These are phyloP conservation scores for Penicillium samsonianum DNA, from an alignment of 495 filamentous ascomycete genomes.

Conservation along the genomic window DNA sequence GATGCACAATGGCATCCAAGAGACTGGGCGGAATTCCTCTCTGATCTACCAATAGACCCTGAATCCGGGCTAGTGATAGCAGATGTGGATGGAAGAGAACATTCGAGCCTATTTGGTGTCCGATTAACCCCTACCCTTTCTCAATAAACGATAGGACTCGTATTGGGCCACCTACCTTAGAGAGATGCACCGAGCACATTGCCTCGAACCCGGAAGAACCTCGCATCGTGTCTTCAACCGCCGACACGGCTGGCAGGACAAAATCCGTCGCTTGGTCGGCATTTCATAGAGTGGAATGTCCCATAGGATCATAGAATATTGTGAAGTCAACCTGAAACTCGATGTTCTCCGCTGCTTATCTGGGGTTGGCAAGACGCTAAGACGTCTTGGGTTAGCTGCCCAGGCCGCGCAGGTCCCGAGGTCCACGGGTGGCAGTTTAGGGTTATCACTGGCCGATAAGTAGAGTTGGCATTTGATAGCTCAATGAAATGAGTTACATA, in stretches of 20 bases:
- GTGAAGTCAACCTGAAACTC: slow-evolving; percentile 8
- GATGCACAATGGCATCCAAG: slow-evolving; percentile 2
- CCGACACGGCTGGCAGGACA: slow-evolving; percentile 12
- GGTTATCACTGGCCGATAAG: slow-evolving; percentile 2
- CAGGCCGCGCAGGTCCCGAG: neutral
- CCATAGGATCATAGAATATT: neutral
- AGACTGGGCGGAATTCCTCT: neutral
- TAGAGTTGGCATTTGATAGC: neutral
- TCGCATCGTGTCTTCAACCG: slow-evolving; percentile 14
- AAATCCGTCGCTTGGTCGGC: slow-evolving; percentile 11
- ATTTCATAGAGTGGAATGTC: slow-evolving; percentile 1
- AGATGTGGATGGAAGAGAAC: slow-evolving; percentile 11
- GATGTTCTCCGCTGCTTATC: slow-evolving; percentile 18
- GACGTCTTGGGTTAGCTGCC: slow-evolving; percentile 8
- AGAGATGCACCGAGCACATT: slow-evolving; percentile 15
- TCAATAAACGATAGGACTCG: neutral
- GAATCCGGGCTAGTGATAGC: neutral
- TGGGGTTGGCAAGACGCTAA: slow-evolving; percentile 12
- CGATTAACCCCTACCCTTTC: too few relatives aligned
- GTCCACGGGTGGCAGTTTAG: slow-evolving; percentile 1
- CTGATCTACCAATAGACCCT: neutral
- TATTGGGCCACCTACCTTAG: slow-evolving; percentile 5
- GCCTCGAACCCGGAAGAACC: slow-evolving; percentile 10
- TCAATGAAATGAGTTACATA: neutral
- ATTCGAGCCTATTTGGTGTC: slow-evolving; percentile 4